These are phyloP conservation scores for Botrytis byssoidea DNA, from an alignment of 2,329 filamentous ascomycete species.

Conservation along the genomic window DNA sequence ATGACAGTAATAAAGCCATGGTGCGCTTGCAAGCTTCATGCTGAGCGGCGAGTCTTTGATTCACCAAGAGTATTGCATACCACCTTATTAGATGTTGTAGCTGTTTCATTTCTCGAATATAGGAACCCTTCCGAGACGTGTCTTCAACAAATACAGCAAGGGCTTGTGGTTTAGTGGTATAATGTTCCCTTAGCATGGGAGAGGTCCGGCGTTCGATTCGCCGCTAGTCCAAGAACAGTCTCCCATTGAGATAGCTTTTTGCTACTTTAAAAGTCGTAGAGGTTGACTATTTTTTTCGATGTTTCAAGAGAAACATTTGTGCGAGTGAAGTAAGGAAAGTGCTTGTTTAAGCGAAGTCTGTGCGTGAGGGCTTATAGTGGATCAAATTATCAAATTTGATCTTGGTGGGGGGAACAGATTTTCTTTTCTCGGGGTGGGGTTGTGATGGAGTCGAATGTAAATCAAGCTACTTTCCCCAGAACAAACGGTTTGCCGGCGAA, in stretches of 20 bases:
- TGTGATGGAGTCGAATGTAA: neutral
- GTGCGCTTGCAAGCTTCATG: neutral
- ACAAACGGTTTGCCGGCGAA: neutral
- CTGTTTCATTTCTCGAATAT: neutral
- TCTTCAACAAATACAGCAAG: neutral
- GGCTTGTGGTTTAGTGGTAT: conserved; percentile 6
- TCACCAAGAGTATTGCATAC: neutral
- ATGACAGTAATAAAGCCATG: neutral
- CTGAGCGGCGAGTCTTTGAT: neutral
- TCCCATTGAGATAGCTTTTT: fast-evolving
- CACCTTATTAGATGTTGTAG: neutral
- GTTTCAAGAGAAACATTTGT: neutral
- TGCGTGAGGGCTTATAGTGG: neutral
- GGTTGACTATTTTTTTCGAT: neutral
- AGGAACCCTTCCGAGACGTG: fast-evolving
- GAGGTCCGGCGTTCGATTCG: neutral
- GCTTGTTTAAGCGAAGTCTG: neutral
- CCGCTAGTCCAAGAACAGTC: neutral
- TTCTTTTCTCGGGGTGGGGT: neutral
- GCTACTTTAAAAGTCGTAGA: neutral
- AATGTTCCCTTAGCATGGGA: neutral
- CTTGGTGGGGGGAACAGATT: neutral
- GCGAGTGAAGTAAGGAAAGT: neutral
- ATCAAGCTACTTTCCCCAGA: neutral
- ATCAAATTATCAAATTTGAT: neutral